These are phyloP conservation scores for Aspergillus funiculosus DNA, from an alignment of 495 filamentous ascomycete species.

Conservation along the genomic window DNA sequence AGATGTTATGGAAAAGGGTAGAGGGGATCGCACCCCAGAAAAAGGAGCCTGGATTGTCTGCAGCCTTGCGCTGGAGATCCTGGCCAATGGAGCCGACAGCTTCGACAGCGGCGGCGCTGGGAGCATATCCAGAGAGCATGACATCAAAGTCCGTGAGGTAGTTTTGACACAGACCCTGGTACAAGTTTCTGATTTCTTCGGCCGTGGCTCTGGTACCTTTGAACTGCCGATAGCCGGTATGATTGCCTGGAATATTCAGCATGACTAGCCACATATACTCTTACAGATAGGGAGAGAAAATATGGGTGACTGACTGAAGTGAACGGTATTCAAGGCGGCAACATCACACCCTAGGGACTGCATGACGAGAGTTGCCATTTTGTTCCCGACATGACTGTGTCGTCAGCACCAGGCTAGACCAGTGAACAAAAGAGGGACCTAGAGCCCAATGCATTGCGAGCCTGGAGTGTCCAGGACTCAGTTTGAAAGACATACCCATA, in stretches of 20 bases:
- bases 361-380: constrained; percentile 88
- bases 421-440: not conserved
- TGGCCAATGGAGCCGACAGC: constrained; percentile 76
- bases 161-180: constrained; percentile 74
- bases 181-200: constrained; percentile 76
- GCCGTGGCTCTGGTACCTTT: constrained; percentile 77
- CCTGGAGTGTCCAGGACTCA: too few relatives aligned
- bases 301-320: constrained; percentile 65
- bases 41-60: constrained; percentile 65
- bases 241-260: constrained; percentile 88
- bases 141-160: constrained; percentile 82
- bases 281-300: not conserved
- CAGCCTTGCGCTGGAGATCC: constrained; percentile 65
- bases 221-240: constrained; percentile 81
- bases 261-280: constrained; percentile 66
- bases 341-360: constrained; percentile 92
- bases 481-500: constrained; percentile 62
- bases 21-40: constrained; percentile 67
- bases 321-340: constrained; percentile 86
- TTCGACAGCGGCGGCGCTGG: constrained; percentile 74
- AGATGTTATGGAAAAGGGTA: constrained; percentile 2
- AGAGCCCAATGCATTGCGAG: not conserved
- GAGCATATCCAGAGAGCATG: constrained; percentile 88
- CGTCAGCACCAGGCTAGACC: not conserved
- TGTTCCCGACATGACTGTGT: constrained; percentile 88